Percentiles rank a stretch among this genome's conserved stretches.
Evolutionary conservation across 805 yeast species (phyloP).

Genomic region (Tetrapisispora nanseiensis): DNA sequence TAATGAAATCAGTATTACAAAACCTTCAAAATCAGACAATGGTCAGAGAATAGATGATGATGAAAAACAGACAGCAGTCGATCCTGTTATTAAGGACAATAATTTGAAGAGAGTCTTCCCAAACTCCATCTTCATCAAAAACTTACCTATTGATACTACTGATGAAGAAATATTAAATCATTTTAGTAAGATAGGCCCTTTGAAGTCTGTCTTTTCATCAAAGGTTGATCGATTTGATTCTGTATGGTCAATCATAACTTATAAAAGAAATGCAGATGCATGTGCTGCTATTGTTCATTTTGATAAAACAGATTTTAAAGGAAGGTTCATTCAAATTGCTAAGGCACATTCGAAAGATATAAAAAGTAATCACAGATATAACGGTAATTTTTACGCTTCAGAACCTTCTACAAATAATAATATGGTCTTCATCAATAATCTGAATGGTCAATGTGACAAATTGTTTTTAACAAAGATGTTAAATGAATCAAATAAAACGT

Average conservation of each 20-base stretch:
- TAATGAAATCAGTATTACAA: background rate
- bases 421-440: constrained; percentile 18
- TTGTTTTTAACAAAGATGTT: constrained; percentile 19
- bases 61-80: constrained; percentile 3
- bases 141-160: constrained; percentile 25
- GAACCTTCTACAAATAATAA: constrained; percentile 6
- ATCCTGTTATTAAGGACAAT: constrained; percentile 3
- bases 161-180: constrained; percentile 24
- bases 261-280: constrained; percentile 31
- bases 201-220: constrained; percentile 29
- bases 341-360: constrained; percentile 15
- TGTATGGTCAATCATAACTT: constrained; percentile 35
- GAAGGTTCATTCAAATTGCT: constrained; percentile 18
- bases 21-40: background rate
- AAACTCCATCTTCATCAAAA: constrained; percentile 29
- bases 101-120: constrained; percentile 17
- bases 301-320: constrained; percentile 24
- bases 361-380: background rate
- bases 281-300: constrained; percentile 28
- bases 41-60: constrained; percentile 7
- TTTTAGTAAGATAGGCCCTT: constrained; percentile 27
- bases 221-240: constrained; percentile 19
- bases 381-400: background rate
- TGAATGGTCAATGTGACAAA: constrained; percentile 22
- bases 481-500: constrained; percentile 11